Base-by-base conservation (phyloP, 1,284 basidiomycete genomes). In the Spongispora temasekensis region DNA sequence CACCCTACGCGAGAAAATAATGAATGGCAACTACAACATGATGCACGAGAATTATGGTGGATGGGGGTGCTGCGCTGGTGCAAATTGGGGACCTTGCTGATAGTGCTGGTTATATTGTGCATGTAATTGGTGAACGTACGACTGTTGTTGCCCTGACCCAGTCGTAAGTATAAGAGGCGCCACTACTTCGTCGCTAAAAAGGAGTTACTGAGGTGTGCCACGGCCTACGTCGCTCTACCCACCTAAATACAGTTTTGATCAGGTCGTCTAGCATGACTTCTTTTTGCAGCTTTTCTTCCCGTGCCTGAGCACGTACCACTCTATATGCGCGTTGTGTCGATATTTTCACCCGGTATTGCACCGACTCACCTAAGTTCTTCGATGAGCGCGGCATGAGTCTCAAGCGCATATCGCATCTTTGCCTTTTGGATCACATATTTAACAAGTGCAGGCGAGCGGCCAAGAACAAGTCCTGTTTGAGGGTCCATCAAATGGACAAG, bases 391-490 rank as follows among this genome's bases (percentile, higher is more conserved):
- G 85, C 84, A 59, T 90, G 85, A 65, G 89, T 83, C 60, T 87
- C 79, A 25, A 87, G 61, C 12, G 82, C 85, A 68, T 84, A 89
- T 28, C 75, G 76, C 67, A 87, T 81, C 68, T 91, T 92, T 2
- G 92, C 90, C 68, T 93, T 93, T 79, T 85, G 86, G 31, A 91
- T 66, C n/a, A 93, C 76, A 71, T 94, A 93, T 75, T 83, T 83
- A 30, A 84, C 84, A 77, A 88, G 83, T 35, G 79, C 76, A 1
- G 82, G 86, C 25, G 85, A 77, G 19, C 88, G 81, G 3, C 87
- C 88, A 64, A 82, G 71, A 15, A 91, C 82, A 27, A 84, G 74
- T 1, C 83, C 84, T 0, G 85, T 89, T 28, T 73, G 74, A 0
- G 83, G 81, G 64, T 86, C 82, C 61, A 79, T 76, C 25, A 81